Evolutionary conservation across 2,329 filamentous ascomycete genomes (phyloP).

Genomic region (Colletotrichum tofieldiae): DNA sequence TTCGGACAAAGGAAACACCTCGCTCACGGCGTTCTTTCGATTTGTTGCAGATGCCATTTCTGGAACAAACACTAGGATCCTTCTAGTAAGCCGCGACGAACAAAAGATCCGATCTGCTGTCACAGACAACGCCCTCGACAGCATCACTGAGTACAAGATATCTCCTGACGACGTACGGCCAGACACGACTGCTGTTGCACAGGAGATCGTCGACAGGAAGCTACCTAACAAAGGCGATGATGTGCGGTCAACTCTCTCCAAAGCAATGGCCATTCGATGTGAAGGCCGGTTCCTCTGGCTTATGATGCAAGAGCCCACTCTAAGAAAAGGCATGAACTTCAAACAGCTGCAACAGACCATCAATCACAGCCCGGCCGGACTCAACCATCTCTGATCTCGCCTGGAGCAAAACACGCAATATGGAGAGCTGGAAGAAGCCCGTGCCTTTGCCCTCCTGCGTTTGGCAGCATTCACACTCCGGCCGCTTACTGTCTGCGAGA

Average conservation of each 20-base stretch:
- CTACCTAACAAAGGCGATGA: constrained; percentile 47
- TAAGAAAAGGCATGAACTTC: constrained; percentile 48
- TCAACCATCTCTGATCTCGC: constrained; percentile 50
- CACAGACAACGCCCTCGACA: background rate
- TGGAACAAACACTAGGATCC: constrained; percentile 41
- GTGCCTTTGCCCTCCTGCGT: constrained; percentile 50
- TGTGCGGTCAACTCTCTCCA: constrained; percentile 44
- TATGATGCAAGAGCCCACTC: constrained; percentile 48
- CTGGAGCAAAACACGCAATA: constrained; percentile 48
- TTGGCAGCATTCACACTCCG: constrained; percentile 48
- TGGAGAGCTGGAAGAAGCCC: constrained; percentile 35
- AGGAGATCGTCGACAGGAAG: constrained; percentile 48
- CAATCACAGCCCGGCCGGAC: constrained; percentile 47
- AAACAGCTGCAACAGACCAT: constrained; percentile 50
- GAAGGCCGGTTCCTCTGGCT: constrained; percentile 55
- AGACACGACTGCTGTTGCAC: constrained; percentile 47
- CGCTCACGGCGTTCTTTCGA: constrained; percentile 41
- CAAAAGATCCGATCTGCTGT: constrained; percentile 46
- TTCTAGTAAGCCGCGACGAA: constrained; percentile 49
- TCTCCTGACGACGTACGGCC: constrained; percentile 43
- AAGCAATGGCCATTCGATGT: constrained; percentile 48
- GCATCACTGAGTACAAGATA: constrained; percentile 44
- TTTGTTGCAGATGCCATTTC: constrained; percentile 15
- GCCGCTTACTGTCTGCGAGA: constrained; percentile 45
- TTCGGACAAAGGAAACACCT: constrained; percentile 13